Base-by-base conservation (phyloP, 352 stramenopile genomes). In the Aphanomyces cochlioides region DNA sequence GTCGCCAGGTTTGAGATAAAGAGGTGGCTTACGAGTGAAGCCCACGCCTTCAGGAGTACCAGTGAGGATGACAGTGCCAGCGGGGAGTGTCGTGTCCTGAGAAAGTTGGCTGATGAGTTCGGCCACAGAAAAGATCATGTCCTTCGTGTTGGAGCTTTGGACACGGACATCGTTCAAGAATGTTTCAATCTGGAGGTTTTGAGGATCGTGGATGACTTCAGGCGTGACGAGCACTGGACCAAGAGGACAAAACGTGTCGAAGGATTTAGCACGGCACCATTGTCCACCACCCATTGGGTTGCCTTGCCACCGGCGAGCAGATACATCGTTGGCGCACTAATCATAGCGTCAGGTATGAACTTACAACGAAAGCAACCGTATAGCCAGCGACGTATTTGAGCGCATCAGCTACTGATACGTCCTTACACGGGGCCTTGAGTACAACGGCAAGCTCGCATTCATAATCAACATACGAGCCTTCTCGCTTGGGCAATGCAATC, bases 51-150 rank as follows among this genome's bases (percentile, higher is more conserved):
- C 88, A 3, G 90, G 90, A 0, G 90, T 97, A 45, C 90, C 90
- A 10, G 90, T 97, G 59, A 96, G 81, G 50, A 97, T 96, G 34
- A 96, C 75, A 8, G 90, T 96, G 47, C 89, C 89, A 34, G 85
- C 83, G n/a, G 80, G 80, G 54, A 97, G 75, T 50, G 91, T 97
- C 53, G 77, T 93, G 72, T 95, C 90, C 71, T 96, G 85, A 10
- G 89, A 96, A 3, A 97, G 79, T 74, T 93, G 85, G 67, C 85
- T 93, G 66, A 97, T 95, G 37, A 97, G 75, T 73, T 93, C 79
- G 2, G 86, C 80, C 0, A 97, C 85, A 3, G 80, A 88, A 75
- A 96, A 97, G 74, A 97, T 96, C 87, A 97, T 96, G 78, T 97
- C 90, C 34, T 77, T 67, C 48, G 91, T 97, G 61, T 80, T 94